Percentiles rank a stretch among this genome's conserved stretches.
Evolutionary conservation across 257 asterid genomes (phyloP).

Genomic region (Prunella vulgaris): DNA sequence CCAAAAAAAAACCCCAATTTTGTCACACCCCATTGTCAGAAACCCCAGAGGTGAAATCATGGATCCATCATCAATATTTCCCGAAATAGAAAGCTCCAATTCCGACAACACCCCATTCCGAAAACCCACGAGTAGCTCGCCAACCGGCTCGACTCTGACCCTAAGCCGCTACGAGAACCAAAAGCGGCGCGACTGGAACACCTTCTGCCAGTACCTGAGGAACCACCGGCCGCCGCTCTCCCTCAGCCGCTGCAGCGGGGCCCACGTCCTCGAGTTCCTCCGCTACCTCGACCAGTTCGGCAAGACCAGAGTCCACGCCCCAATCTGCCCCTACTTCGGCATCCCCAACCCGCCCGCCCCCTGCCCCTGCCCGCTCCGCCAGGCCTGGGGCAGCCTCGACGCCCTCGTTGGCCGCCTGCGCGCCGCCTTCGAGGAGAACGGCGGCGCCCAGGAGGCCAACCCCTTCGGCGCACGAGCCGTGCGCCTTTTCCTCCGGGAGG

Average conservation of each 20-base stretch:
- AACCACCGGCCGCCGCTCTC: conserved; percentile 50
- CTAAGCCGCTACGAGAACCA: conserved; percentile 45
- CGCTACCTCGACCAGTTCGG: conserved; percentile 48
- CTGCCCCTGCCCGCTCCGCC: conserved; percentile 53
- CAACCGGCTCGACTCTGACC: neutral
- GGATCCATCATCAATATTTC: conserved; percentile 14
- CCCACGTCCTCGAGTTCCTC: conserved; percentile 44
- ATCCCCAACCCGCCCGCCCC: conserved; percentile 44
- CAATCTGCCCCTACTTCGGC: conserved; percentile 42
- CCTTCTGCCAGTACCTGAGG: conserved; percentile 38
- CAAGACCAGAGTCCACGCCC: conserved; percentile 37
- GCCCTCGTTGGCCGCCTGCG: conserved; percentile 45
- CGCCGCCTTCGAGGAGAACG: conserved; percentile 49
- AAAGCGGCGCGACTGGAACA: conserved; percentile 46
- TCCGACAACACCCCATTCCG: neutral
- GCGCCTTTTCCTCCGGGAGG: conserved; percentile 37
- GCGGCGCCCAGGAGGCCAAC: conserved; percentile 39
- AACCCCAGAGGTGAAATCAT: neutral
- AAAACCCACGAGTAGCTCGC: no score
- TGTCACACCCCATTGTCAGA: neutral
- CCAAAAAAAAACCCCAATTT: neutral
- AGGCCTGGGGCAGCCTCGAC: conserved; percentile 60
- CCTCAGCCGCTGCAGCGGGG: conserved; percentile 45
- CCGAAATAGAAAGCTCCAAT: conserved; percentile 24
- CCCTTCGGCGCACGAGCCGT: conserved; percentile 47